Conservation (phyloP, 805 yeast genomes). For the Teunomyces stri region DNA sequence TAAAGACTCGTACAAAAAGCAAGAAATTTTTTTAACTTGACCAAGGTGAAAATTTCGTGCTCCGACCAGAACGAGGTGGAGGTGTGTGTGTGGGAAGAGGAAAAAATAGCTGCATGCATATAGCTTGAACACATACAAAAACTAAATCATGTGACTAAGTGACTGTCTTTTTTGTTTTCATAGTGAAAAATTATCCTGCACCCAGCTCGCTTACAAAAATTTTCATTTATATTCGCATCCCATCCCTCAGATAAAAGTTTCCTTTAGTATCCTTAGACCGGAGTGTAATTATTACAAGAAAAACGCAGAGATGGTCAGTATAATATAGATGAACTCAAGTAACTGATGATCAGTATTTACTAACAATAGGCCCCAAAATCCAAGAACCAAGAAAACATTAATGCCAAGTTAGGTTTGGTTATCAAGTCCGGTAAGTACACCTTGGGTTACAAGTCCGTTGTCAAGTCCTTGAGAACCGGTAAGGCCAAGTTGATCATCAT, state of each 20-base stretch:
- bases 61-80: not conserved
- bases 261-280: constrained; percentile 58
- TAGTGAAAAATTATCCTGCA: not conserved
- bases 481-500: constrained; percentile 97
- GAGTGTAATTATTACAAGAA: constrained; percentile 64
- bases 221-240: constrained; percentile 8
- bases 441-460: constrained; percentile 98
- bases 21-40: constrained; percentile 9
- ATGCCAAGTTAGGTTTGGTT: constrained; percentile 96
- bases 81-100: not conserved
- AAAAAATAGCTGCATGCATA: not conserved
- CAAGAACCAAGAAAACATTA: constrained; percentile 91
- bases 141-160: constrained; percentile 5
- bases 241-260: constrained; percentile 3
- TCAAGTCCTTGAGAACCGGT: constrained; percentile 97
- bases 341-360: constrained; percentile 22
- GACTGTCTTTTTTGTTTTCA: constrained; percentile 6
- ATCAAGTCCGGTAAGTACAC: constrained; percentile 99
- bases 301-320: constrained; percentile 99
- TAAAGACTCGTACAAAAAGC: constrained; percentile 9
- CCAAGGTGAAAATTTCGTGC: constrained; percentile 7
- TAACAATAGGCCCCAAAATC: constrained; percentile 88
- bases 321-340: constrained; percentile 12
- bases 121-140: not conserved
- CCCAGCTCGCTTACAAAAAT: not conserved